Conservation (phyloP, 1,284 basidiomycete species). For the Leccinum pachyderme region DNA sequence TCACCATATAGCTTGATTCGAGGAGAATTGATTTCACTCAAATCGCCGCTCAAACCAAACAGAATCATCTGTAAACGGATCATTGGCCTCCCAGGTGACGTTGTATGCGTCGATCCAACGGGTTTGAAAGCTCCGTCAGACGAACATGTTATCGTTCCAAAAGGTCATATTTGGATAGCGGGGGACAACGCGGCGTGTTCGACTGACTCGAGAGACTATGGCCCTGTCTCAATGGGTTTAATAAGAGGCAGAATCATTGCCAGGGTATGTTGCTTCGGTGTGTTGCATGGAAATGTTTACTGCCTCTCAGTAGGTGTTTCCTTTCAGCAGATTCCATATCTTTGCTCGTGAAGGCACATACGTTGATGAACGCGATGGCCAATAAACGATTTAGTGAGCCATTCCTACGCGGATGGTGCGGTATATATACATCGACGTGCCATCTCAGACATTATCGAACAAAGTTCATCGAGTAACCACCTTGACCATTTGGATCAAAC, state of each 20-base stretch:
- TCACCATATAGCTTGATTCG: conserved; percentile 55
- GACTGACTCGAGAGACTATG: conserved; percentile 87
- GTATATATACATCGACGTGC: conserved; percentile 1
- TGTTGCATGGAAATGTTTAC: conserved; percentile 1
- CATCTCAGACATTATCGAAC: conserved; percentile 36
- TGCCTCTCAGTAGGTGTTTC: conserved; percentile 48
- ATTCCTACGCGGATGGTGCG: conserved; percentile 2
- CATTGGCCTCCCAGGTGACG: conserved; percentile 87
- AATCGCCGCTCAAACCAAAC: conserved; percentile 71
- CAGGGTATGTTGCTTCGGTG: conserved; percentile 50
- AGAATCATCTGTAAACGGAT: conserved; percentile 88
- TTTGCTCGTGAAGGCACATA: conserved; percentile 50
- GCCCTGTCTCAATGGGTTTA: conserved; percentile 86
- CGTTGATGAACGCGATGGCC: conserved; percentile 37
- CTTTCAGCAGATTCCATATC: conserved; percentile 42
- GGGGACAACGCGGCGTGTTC: conserved; percentile 89
- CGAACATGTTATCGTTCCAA: conserved; percentile 75
- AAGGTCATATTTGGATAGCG: conserved; percentile 87
- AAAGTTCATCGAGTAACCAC: conserved; percentile 94
- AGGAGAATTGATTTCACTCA: conserved; percentile 82
- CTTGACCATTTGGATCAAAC: conserved; percentile 87
- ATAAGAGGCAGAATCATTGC: conserved; percentile 77
- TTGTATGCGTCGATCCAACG: conserved; percentile 84
- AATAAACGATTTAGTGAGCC: conserved; percentile 6
- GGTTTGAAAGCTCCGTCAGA: conserved; percentile 56